These are phyloP conservation scores for Aspergillus incahuasiensis DNA, from an alignment of 495 filamentous ascomycete species.

Conservation along the genomic window DNA sequence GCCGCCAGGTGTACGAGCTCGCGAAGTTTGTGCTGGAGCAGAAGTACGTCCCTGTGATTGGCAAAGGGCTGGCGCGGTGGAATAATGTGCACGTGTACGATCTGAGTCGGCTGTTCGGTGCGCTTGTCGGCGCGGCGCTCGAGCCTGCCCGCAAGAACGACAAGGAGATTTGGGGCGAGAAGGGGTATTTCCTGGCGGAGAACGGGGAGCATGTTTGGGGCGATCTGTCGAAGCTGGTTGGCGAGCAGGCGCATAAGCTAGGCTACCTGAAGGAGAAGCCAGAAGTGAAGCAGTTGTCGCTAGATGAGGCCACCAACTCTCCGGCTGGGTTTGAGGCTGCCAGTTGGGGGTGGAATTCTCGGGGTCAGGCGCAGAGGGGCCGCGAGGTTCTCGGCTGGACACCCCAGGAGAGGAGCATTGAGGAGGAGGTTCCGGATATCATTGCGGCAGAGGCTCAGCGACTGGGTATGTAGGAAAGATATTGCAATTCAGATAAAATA, in stretches of 20 bases:
- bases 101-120: constrained; percentile 50
- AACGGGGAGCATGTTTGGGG: constrained; percentile 66
- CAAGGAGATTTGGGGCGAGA: constrained; percentile 59
- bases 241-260: constrained; percentile 51
- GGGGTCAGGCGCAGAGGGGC: constrained; percentile 51
- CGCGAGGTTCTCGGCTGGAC: constrained; percentile 58
- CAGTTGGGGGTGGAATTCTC: constrained; percentile 55
- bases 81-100: constrained; percentile 66
- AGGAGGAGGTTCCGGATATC: constrained; percentile 47
- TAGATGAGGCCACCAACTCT: constrained; percentile 24
- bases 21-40: constrained; percentile 45
- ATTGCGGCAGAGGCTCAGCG: constrained; percentile 24
- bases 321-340: constrained; percentile 27
- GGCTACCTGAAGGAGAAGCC: constrained; percentile 51
- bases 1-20: constrained; percentile 54
- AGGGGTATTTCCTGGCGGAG: constrained; percentile 69
- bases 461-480: background rate
- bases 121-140: constrained; percentile 52
- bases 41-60: constrained; percentile 52
- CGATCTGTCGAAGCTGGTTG: constrained; percentile 53
- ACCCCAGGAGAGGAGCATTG: constrained; percentile 43
- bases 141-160: constrained; percentile 23
- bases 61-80: constrained; percentile 55
- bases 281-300: constrained; percentile 32
- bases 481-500: background rate